A percentile compares a stretch with the other conserved stretches of the same genome.
Evolutionary conservation across 345 rosid genomes (phyloP).

Genomic region (Populus euphratica): DNA sequence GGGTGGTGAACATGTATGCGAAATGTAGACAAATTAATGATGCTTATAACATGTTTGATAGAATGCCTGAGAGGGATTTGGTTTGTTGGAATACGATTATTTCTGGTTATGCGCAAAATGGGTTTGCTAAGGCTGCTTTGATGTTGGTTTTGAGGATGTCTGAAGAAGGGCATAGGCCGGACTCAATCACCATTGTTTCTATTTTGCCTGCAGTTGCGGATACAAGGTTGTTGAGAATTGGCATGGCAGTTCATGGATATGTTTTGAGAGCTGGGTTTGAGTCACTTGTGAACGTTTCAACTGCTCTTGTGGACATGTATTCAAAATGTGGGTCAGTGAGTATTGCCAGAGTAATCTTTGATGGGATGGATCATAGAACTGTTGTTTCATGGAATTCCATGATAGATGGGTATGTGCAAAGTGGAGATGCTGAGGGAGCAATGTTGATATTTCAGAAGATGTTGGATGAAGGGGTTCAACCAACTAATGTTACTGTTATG

Average conservation of each 20-base stretch:
- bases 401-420: constrained; percentile 28
- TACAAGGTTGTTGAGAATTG: constrained; percentile 13
- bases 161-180: constrained; percentile 36
- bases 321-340: constrained; percentile 16
- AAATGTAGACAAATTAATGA: constrained; percentile 60
- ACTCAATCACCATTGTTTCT: constrained; percentile 23
- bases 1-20: constrained; percentile 58
- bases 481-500: constrained; percentile 27
- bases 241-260: constrained; percentile 27
- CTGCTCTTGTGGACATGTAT: constrained; percentile 33
- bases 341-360: constrained; percentile 28
- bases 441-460: constrained; percentile 22
- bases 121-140: constrained; percentile 51
- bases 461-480: constrained; percentile 28
- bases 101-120: constrained; percentile 75
- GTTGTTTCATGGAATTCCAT: constrained; percentile 33
- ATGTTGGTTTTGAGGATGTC: constrained; percentile 58
- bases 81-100: constrained; percentile 82
- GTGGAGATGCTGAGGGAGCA: constrained; percentile 24
- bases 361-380: constrained; percentile 20
- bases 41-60: constrained; percentile 74
- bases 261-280: constrained; percentile 24
- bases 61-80: constrained; percentile 79
- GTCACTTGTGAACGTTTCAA: constrained; percentile 12
- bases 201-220: constrained; percentile 20